Evolutionary conservation across 192 early-diverging fungal genomes (phyloP).

Genomic region (Umbelopsis vinacea): DNA sequence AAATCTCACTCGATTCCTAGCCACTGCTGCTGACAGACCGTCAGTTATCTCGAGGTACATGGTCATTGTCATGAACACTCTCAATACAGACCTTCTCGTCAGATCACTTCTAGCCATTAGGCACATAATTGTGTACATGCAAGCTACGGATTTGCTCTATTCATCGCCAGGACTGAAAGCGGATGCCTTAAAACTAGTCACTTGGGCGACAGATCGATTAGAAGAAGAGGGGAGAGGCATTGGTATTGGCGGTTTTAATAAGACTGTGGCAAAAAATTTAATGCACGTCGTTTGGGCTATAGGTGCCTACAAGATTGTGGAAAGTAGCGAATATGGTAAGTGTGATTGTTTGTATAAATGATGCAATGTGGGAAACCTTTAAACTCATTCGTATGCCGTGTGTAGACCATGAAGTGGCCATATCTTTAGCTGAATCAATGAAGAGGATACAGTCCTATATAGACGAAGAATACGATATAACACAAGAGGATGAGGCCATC

Average conservation of each 20-base stretch:
- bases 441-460: conserved; percentile 34
- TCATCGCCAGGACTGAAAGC: background rate
- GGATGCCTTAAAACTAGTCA: conserved; percentile 26
- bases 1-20: conserved; percentile 25
- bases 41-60: conserved; percentile 12
- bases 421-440: conserved; percentile 31
- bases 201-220: conserved; percentile 35
- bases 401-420: conserved; percentile 12
- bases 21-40: background rate
- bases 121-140: conserved; percentile 34
- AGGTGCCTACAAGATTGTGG: conserved; percentile 29
- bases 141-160: conserved; percentile 15
- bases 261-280: conserved; percentile 35
- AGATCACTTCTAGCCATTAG: conserved; percentile 29
- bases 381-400: background rate
- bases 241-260: conserved; percentile 35
- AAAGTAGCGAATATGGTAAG: conserved; percentile 36
- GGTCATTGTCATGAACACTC: conserved; percentile 35
- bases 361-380: background rate
- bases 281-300: conserved; percentile 40
- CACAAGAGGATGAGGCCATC: conserved; percentile 36
- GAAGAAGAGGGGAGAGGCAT: conserved; percentile 42
- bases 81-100: conserved; percentile 33
- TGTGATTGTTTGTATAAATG: background rate
- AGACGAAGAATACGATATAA: conserved; percentile 35